Conservation (phyloP, 2,329 filamentous ascomycete genomes). For the Trichoderma cornu-damae region DNA sequence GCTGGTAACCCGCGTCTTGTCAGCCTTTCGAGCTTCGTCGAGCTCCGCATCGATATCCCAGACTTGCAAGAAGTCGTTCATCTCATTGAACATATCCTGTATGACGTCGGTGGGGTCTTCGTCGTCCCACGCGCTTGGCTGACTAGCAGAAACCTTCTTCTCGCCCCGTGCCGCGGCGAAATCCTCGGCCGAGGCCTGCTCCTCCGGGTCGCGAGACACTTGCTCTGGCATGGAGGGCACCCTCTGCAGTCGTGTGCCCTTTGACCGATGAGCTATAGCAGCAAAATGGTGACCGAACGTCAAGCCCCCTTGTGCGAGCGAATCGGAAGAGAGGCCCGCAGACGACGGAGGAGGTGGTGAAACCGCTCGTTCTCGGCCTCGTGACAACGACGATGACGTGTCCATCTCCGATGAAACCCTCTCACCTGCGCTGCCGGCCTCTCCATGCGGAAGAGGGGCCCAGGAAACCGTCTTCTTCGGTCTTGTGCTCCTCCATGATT, state of each 20-base stretch:
- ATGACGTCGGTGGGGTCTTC: slow-evolving; percentile 34
- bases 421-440: slow-evolving; percentile 8
- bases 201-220: slow-evolving; percentile 24
- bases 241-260: slow-evolving; percentile 31
- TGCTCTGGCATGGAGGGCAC: slow-evolving; percentile 41
- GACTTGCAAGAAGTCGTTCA: slow-evolving; percentile 33
- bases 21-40: slow-evolving; percentile 26
- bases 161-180: slow-evolving; percentile 22
- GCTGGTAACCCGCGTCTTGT: slow-evolving; percentile 1
- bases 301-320: slow-evolving; percentile 33
- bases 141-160: not conserved
- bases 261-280: slow-evolving; percentile 36
- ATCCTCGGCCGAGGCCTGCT: slow-evolving; percentile 26
- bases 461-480: slow-evolving; percentile 36
- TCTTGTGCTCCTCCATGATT: slow-evolving; percentile 29
- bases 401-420: not conserved
- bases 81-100: slow-evolving; percentile 35
- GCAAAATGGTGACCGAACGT: slow-evolving; percentile 47
- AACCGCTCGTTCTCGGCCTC: slow-evolving; percentile 22
- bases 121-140: slow-evolving; percentile 18
- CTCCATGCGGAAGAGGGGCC: slow-evolving; percentile 31
- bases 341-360: slow-evolving; percentile 43
- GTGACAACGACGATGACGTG: slow-evolving; percentile 11
- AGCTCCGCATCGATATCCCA: slow-evolving; percentile 37
- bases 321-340: slow-evolving; percentile 30